Evolutionary conservation across 202 grass and related monocot genomes (phyloP).

Genomic region (Eragrostis tef): DNA sequence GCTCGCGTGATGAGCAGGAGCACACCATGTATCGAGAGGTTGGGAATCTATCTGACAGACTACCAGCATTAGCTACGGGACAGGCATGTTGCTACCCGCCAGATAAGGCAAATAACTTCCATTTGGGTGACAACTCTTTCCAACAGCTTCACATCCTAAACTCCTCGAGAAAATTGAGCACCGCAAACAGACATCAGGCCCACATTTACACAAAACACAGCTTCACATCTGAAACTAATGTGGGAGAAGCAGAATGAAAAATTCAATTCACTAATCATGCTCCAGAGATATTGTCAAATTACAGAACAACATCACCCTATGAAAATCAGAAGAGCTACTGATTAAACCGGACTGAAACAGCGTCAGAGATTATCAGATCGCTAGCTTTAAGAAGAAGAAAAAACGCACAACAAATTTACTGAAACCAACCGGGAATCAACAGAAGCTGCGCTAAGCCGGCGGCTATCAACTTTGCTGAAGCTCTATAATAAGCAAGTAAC

Average conservation of each 20-base stretch:
- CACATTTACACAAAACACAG: neutral
- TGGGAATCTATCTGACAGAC: neutral
- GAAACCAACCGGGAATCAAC: constrained; percentile 21
- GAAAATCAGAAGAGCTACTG: constrained; percentile 50
- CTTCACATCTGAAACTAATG: neutral
- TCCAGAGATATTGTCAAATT: constrained; percentile 41
- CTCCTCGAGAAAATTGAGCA: neutral
- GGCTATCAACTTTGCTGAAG: constrained; percentile 54
- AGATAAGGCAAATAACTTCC: neutral
- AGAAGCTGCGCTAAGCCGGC: constrained; percentile 34
- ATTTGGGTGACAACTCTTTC: too few species aligned
- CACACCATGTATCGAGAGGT: neutral
- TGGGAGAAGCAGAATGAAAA: neutral
- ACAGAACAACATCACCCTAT: constrained; percentile 40
- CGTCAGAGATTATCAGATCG: neutral
- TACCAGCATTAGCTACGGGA: neutral
- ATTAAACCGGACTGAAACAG: constrained; percentile 36
- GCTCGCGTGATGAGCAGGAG: neutral
- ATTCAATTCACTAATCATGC: constrained; percentile 37
- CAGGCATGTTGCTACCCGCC: neutral
- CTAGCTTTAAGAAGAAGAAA: neutral
- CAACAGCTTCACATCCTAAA: neutral
- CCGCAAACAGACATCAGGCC: neutral
- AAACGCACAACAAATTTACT: constrained; percentile 41
- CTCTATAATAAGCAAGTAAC: constrained; percentile 53